A percentile compares a stretch with the other conserved stretches of the same genome.
Evolutionary conservation across 1,284 basidiomycete species (phyloP).

Genomic region (Porogramme epimiltina): DNA sequence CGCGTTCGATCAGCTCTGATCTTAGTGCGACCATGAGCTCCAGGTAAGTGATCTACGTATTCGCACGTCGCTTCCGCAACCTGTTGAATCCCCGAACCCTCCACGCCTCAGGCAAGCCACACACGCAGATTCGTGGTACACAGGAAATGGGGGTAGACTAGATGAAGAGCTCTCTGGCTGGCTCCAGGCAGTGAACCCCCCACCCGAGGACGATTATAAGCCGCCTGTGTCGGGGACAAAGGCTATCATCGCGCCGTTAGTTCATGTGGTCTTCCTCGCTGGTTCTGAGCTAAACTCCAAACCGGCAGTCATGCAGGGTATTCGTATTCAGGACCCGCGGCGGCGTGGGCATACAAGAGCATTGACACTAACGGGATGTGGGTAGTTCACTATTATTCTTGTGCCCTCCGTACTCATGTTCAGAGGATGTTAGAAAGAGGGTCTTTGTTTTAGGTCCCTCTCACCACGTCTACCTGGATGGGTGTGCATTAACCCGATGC

Average conservation of each 20-base stretch:
- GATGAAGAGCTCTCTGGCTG: conserved; percentile 64
- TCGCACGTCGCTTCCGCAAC: neutral
- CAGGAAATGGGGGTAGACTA: conserved; percentile 56
- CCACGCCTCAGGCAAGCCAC: conserved; percentile 61
- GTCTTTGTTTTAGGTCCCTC: conserved; percentile 97
- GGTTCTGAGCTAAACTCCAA: conserved; percentile 7
- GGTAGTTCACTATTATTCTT: conserved; percentile 28
- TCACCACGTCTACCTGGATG: conserved; percentile 87
- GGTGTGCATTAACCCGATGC: conserved; percentile 85
- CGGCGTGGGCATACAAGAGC: conserved; percentile 94
- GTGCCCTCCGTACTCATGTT: conserved; percentile 4
- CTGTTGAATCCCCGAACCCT: neutral
- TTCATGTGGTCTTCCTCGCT: conserved; percentile 17
- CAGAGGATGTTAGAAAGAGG: conserved; percentile 62
- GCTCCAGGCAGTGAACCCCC: conserved; percentile 62
- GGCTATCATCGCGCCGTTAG: conserved; percentile 95
- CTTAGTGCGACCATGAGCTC: neutral
- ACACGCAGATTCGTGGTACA: conserved; percentile 95
- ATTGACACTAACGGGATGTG: conserved; percentile 85
- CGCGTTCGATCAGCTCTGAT: neutral
- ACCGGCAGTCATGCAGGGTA: conserved; percentile 89
- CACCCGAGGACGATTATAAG: conserved; percentile 44
- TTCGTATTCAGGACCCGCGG: conserved; percentile 90
- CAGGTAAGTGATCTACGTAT: neutral
- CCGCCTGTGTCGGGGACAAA: conserved; percentile 80